These are phyloP conservation scores for Trichoderma citrinoviride DNA, from an alignment of 2,329 filamentous ascomycete genomes.

Conservation along the genomic window DNA sequence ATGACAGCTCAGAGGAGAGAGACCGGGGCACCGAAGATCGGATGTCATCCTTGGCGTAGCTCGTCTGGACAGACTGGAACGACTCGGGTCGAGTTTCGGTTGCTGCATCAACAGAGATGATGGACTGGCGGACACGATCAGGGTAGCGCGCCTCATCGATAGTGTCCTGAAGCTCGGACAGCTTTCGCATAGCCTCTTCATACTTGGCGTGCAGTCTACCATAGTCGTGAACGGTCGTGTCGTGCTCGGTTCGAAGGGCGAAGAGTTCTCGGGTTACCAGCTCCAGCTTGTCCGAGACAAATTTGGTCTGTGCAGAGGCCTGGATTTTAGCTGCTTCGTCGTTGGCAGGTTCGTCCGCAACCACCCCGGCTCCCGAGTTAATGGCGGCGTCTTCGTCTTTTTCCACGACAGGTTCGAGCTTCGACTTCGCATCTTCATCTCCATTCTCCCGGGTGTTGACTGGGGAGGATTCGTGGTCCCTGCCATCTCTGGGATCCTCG, in stretches of 20 bases:
- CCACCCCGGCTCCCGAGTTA: background rate
- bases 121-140: slow-evolving; percentile 51
- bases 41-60: slow-evolving; percentile 64
- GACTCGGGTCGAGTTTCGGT: slow-evolving; percentile 63
- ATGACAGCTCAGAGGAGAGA: slow-evolving; percentile 91
- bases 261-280: slow-evolving; percentile 87
- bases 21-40: slow-evolving; percentile 75
- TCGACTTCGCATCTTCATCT: slow-evolving; percentile 31
- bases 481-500: slow-evolving; percentile 46
- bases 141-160: slow-evolving; percentile 75
- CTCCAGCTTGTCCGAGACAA: slow-evolving; percentile 90
- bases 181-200: slow-evolving; percentile 76
- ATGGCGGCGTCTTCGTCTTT: slow-evolving; percentile 16
- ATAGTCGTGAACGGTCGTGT: slow-evolving; percentile 75
- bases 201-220: slow-evolving; percentile 85
- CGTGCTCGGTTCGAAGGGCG: slow-evolving; percentile 86
- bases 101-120: slow-evolving; percentile 53
- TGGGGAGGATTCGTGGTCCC: slow-evolving; percentile 54
- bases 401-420: slow-evolving; percentile 37
- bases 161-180: slow-evolving; percentile 82
- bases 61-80: slow-evolving; percentile 77
- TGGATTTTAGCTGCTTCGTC: slow-evolving; percentile 32
- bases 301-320: slow-evolving; percentile 77
- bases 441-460: slow-evolving; percentile 55
- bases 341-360: background rate